Base-by-base conservation (phyloP, 2,329 filamentous ascomycete genomes). In the Nemania sp. region DNA sequence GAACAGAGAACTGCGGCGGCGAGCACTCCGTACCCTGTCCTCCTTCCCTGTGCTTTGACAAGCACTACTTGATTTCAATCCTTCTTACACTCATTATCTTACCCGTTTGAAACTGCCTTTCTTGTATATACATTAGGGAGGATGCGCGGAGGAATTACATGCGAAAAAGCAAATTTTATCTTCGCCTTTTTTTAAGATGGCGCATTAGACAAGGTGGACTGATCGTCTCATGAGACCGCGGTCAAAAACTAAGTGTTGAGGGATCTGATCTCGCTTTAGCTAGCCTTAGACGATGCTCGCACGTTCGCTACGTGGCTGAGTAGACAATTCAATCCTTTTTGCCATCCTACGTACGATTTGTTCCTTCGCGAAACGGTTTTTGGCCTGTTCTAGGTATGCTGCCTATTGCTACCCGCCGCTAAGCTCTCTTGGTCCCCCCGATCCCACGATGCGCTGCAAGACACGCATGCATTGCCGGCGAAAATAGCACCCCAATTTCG, bases 361-460 rank as follows among this genome's bases (percentile, higher is more conserved):
- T 49, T 45, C 38, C 22, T 43, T 38, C 15, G 53, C 45, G 45
- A 20, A 20, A 18, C 2, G 7, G 38, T 55, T 64, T 55, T 29
- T 1, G 20, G 27, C 41, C 47, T 49, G 29, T 27, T 41, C 29
- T 20, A 47, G 15, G 18, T 5, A 47, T 3, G 43, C 43, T 2
- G 18, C 11, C 57, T 68, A 53, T 32, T 66, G 20, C 22, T 66
- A 68, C 62, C 66, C 66, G 62, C 66, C 66, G 57, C 62, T 68
- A 68, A 57, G 27, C 56, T 27, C 4, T 62, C 53, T 55, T 62
- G 62, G 57, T 27, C 49, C 54, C 35, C 15, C 22, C 18, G 51
- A 64, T 68, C 41, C 56, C 52, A 56, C 66, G 57, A 62, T 62
- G 57, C 57, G 62, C 47, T 66, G 66, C 66, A 66, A 54, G 66